Base-by-base conservation (phyloP, 225 moss, liverwort and hornwort species). In the Sphagnum tenellum region DNA sequence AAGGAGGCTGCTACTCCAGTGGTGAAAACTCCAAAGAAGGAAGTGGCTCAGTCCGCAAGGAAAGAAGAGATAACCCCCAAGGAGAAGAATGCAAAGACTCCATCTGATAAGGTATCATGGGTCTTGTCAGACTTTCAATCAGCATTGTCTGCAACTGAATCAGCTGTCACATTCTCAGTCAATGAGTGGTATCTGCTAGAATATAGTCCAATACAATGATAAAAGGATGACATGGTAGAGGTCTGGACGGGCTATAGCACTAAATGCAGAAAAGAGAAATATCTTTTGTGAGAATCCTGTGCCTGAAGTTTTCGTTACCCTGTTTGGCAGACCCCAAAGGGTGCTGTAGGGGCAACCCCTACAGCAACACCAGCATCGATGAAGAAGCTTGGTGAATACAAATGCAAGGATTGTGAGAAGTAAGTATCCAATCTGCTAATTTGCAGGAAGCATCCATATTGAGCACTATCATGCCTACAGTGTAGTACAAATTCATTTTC, bases 321-420 rank as follows among this genome's bases (percentile, higher is more conserved):
- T 46, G 46, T 46, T 46, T 61, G 61, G 47, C 71, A 83, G 83
- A 75, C 74, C 4, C 80, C 77, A 2, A 77, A 80, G 56, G 62
- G 70, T 2, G 48, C 48, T 5, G 45, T 58, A 45, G 46, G 61
- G 14, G 10, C n/a, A 13, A 44, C 29, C 7, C 12, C 58, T 47
- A 29, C 29, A 29, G 60, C 64, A 8, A 56, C 65, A 46, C 67
- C 63, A 47, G 69, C 60, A 4, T 73, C 80, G 6, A 71, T 64
- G 2, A 81, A 81, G 71, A 78, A 75, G 66, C 10, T 61, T 9
- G 69, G 80, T 45, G 64, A 66, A 10, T 66, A 80, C 57, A 60
- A 62, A 58, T 84, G 84, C 56, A 74, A 64, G 3, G 73, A 66
- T 0, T 84, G 84, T 69, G 69, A 76, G 8, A 84, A 64, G 84